These are phyloP conservation scores for Porogramme epimiltina DNA, from an alignment of 1,284 basidiomycete genomes.

Conservation along the genomic window DNA sequence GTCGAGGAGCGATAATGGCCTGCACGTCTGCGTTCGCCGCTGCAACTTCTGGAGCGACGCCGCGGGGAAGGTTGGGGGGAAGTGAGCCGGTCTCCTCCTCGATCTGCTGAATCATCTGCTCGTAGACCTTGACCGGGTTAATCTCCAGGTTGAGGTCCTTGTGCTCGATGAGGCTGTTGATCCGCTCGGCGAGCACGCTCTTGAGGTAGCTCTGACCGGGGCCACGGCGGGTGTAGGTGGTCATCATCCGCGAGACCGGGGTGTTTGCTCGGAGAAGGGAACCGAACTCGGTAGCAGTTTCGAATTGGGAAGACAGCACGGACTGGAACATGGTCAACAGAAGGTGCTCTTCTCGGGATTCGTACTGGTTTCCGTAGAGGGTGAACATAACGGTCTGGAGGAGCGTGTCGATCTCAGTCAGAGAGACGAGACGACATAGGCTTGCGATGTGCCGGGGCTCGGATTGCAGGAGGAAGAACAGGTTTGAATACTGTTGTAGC, in stretches of 20 bases:
- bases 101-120: conserved; percentile 98
- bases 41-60: conserved; percentile 92
- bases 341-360: conserved; percentile 97
- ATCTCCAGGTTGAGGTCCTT: conserved; percentile 99
- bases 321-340: conserved; percentile 99
- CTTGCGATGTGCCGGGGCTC: conserved; percentile 97
- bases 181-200: conserved; percentile 93
- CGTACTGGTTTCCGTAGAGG: conserved; percentile 99
- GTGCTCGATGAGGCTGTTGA: conserved; percentile 98
- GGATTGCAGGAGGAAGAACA: conserved; percentile 98
- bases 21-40: conserved; percentile 93
- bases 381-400: conserved; percentile 99
- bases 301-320: conserved; percentile 97
- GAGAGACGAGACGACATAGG: conserved; percentile 94
- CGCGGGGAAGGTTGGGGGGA: conserved; percentile 87
- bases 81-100: conserved; percentile 94
- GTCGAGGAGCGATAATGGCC: conserved; percentile 92
- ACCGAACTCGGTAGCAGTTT: conserved; percentile 97
- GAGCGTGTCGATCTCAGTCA: conserved; percentile 97
- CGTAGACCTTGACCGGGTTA: conserved; percentile 98
- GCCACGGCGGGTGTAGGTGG: conserved; percentile 96
- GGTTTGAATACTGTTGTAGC: conserved; percentile 94
- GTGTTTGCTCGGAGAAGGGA: conserved; percentile 97
- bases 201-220: conserved; percentile 98
- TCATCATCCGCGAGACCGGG: conserved; percentile 99